A percentile compares a stretch with the other conserved stretches of the same genome.
Evolutionary conservation across 495 filamentous ascomycete species (phyloP).

Genomic region (Friedmanniomyces endolithicus): DNA sequence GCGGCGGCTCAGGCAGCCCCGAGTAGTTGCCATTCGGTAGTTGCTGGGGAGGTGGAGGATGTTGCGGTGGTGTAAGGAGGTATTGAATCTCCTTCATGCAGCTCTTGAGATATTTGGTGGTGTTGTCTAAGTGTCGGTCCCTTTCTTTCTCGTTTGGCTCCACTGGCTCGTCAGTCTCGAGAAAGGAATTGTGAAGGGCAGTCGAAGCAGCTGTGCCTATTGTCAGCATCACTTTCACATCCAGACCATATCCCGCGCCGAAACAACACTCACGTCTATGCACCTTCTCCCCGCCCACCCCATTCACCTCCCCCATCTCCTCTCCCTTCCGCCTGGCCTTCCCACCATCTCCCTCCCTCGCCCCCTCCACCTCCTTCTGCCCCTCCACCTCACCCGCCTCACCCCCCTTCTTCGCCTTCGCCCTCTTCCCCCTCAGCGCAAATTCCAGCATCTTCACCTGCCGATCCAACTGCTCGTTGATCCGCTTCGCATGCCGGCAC

Average conservation of each 20-base stretch:
- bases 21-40: constrained; percentile 20
- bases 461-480: constrained; percentile 76
- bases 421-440: constrained; percentile 67
- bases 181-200: constrained; percentile 34
- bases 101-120: constrained; percentile 31
- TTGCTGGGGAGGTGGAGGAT: constrained; percentile 31
- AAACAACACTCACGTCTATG: neutral
- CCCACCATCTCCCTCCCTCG: constrained; percentile 17
- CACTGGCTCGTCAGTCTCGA: constrained; percentile 25
- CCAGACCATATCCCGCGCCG: neutral
- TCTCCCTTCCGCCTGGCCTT: constrained; percentile 8
- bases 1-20: constrained; percentile 19
- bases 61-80: constrained; percentile 34
- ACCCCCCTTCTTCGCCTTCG: constrained; percentile 27
- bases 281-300: neutral
- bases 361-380: constrained; percentile 8
- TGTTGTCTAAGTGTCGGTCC: constrained; percentile 31
- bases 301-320: neutral
- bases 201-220: constrained; percentile 14
- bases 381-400: constrained; percentile 8
- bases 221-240: constrained; percentile 7
- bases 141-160: constrained; percentile 25
- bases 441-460: constrained; percentile 84
- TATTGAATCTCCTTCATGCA: constrained; percentile 37
- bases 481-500: constrained; percentile 64